phyloP scores from a whole-genome alignment of 352 stramenopile genomes.

The Phytophthora nicotianae region DNA sequence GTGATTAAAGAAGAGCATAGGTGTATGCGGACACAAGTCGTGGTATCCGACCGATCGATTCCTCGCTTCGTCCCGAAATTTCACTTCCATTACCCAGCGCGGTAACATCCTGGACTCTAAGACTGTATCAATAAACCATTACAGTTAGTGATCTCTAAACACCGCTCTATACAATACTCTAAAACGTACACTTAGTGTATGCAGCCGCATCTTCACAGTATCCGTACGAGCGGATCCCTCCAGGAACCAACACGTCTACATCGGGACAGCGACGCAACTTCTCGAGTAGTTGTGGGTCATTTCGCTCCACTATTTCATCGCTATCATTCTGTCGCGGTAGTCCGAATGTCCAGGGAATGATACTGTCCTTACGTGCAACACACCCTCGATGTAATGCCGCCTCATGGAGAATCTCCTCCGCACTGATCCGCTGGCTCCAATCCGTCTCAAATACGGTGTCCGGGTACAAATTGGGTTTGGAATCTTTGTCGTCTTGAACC shows the following conservation, averaged over 20 bases:
- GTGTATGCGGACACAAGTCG: slow-evolving; percentile 55
- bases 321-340: slow-evolving; percentile 2
- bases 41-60: slow-evolving; percentile 45
- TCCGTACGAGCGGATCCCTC: slow-evolving; percentile 45
- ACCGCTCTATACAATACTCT: background rate
- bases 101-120: slow-evolving; percentile 48
- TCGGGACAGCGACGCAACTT: slow-evolving; percentile 35
- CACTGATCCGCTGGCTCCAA: slow-evolving; percentile 24
- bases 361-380: slow-evolving; percentile 35
- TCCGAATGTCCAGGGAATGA: slow-evolving; percentile 44
- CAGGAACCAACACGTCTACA: slow-evolving; percentile 43
- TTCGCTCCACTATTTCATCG: slow-evolving; percentile 26
- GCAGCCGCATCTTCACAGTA: slow-evolving; percentile 70
- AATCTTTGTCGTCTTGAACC: slow-evolving; percentile 10
- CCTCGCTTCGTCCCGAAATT: slow-evolving; percentile 28
- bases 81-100: slow-evolving; percentile 39
- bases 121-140: slow-evolving; percentile 17
- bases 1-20: slow-evolving; percentile 58
- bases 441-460: slow-evolving; percentile 33
- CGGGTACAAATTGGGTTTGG: slow-evolving; percentile 25
- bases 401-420: slow-evolving; percentile 44
- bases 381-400: slow-evolving; percentile 33
- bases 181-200: slow-evolving; percentile 62
- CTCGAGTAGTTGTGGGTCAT: slow-evolving; percentile 46
- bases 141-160: background rate